Percentiles rank a stretch among this genome's conserved stretches.
Conservation (phyloP, 257 asterid genomes). For the Anisodus tanguticus region DNA sequence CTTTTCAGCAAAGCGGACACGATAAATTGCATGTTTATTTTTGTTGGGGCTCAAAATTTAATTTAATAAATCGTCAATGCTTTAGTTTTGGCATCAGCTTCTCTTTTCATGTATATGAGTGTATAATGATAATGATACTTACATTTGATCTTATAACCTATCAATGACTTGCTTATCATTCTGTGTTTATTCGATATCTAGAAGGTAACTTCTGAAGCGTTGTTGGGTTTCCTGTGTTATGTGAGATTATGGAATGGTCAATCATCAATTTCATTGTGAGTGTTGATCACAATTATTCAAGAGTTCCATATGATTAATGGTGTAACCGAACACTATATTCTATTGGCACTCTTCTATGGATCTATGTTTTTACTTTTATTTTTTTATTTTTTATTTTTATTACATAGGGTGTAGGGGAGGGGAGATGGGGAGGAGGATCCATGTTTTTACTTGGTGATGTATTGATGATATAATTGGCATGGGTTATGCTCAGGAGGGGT, state of each 20-base stretch:
- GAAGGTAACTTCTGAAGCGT: not conserved
- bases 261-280: not conserved
- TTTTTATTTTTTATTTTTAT: too few species aligned
- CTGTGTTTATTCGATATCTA: not conserved
- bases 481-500: not conserved
- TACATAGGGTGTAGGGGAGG: too few species aligned
- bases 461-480: slow-evolving; percentile 20
- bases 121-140: not conserved
- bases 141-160: not conserved
- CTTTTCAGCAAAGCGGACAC: not conserved
- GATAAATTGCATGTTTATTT: slow-evolving; percentile 1
- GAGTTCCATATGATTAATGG: not conserved
- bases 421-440: not conserved
- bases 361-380: not conserved
- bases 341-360: not conserved
- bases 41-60: not conserved
- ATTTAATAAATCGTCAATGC: not conserved
- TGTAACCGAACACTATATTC: not conserved
- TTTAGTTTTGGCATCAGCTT: slow-evolving; percentile 5
- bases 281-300: not conserved
- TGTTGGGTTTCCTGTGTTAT: slow-evolving; percentile 1
- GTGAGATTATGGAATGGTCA: slow-evolving; percentile 2
- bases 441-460: not conserved
- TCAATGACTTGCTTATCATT: slow-evolving; percentile 6
- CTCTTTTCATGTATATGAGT: not conserved